A percentile compares a stretch with the other conserved stretches of the same genome.
phyloP scores from a whole-genome alignment of 345 rosid genomes.

The Acer saccharum region DNA sequence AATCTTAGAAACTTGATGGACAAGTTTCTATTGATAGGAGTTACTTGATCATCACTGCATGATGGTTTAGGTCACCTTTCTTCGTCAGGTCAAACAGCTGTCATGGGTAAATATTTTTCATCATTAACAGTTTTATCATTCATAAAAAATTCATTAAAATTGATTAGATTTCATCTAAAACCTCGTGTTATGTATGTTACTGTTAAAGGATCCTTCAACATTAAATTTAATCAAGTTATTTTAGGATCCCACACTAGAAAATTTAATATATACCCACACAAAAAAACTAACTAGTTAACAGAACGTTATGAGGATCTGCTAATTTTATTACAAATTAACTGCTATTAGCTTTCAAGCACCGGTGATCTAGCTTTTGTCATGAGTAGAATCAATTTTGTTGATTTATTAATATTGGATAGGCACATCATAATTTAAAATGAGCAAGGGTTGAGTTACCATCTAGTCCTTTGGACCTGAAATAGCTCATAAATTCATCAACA shows the following conservation, averaged over 20 bases:
- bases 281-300: not conserved
- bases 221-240: too few species aligned
- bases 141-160: not conserved
- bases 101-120: too few species aligned
- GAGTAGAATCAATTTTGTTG: not conserved
- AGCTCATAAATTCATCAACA: slow-evolving; percentile 35
- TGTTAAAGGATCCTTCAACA: too few species aligned
- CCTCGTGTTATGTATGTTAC: too few species aligned
- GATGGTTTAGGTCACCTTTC: too few species aligned
- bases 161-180: too few species aligned
- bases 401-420: not conserved
- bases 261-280: slow-evolving; percentile 35
- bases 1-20: too few species aligned
- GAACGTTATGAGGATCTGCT: not conserved
- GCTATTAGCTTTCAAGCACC: not conserved
- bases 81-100: too few species aligned
- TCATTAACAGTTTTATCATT: too few species aligned
- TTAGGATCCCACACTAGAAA: not conserved
- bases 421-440: slow-evolving; percentile 33
- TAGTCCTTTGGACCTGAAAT: slow-evolving; percentile 43
- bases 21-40: too few species aligned
- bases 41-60: too few species aligned
- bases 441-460: slow-evolving; percentile 40
- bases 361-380: not conserved
- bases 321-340: not conserved